Conservation (phyloP, 108 stramenopile genomes). For the Hondaea fermentalgiana region DNA sequence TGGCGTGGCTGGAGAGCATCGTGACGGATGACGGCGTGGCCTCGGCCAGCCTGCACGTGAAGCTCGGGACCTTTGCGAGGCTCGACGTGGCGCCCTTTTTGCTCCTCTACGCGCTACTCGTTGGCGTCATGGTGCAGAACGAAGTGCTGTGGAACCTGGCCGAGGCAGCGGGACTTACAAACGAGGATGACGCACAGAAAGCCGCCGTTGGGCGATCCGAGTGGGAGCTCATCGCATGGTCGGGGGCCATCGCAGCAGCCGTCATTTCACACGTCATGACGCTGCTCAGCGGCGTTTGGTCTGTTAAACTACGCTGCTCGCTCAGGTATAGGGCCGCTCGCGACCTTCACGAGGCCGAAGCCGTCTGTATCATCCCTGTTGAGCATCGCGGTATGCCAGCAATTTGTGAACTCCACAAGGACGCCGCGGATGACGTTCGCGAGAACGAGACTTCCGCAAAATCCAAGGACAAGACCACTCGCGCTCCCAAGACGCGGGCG, state of each 20-base stretch:
- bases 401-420: background rate
- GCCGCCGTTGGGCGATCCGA: background rate
- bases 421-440: no score
- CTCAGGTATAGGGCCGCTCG: background rate
- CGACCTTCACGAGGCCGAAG: background rate
- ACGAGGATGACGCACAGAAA: background rate
- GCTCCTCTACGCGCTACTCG: background rate
- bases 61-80: background rate
- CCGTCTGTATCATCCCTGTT: background rate
- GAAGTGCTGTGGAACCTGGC: background rate
- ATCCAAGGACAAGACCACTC: background rate
- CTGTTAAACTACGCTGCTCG: background rate
- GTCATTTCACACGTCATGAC: background rate
- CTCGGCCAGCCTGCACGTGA: background rate
- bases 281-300: background rate
- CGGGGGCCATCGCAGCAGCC: background rate
- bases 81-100: background rate
- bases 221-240: background rate
- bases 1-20: no score
- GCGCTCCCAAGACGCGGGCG: background rate
- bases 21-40: background rate
- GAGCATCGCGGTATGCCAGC: background rate
- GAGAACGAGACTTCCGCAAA: no score
- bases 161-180: background rate
- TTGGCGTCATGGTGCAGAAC: background rate